Conservation (phyloP, 345 rosid genomes). For the Punica granatum region DNA sequence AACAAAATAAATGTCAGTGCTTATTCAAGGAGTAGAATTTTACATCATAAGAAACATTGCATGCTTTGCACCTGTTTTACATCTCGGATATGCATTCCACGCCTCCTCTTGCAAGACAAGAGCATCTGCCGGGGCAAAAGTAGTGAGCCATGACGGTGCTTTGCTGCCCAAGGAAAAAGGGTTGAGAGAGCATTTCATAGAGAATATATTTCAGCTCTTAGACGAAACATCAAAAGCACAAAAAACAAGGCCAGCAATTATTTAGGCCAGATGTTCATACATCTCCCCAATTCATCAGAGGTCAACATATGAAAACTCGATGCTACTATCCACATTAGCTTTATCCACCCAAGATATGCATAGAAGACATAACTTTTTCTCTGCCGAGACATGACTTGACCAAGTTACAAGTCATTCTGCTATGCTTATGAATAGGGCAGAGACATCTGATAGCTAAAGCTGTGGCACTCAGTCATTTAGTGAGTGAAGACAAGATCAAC, state of each 20-base stretch:
- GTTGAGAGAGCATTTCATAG: background rate
- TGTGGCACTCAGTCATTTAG: background rate
- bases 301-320: background rate
- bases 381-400: background rate
- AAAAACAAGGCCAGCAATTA: background rate
- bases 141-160: slow-evolving; percentile 60
- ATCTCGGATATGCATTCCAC: slow-evolving; percentile 72
- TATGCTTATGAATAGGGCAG: background rate
- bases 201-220: background rate
- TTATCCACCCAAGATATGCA: background rate
- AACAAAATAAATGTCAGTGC: slow-evolving; percentile 19
- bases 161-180: slow-evolving; percentile 35
- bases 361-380: background rate
- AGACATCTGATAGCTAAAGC: background rate
- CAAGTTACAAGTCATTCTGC: background rate
- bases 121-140: slow-evolving; percentile 60
- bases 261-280: background rate
- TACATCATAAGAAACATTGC: background rate
- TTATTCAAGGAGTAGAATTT: slow-evolving; percentile 5
- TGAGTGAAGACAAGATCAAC: background rate
- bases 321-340: background rate
- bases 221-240: background rate
- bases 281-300: background rate
- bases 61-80: slow-evolving; percentile 48
- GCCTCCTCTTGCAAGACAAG: slow-evolving; percentile 66